A percentile compares a stretch with the other conserved stretches of the same genome.
These are phyloP conservation scores for Arthrinium phaeospermum DNA, from an alignment of 2,329 filamentous ascomycete species.

Conservation along the genomic window DNA sequence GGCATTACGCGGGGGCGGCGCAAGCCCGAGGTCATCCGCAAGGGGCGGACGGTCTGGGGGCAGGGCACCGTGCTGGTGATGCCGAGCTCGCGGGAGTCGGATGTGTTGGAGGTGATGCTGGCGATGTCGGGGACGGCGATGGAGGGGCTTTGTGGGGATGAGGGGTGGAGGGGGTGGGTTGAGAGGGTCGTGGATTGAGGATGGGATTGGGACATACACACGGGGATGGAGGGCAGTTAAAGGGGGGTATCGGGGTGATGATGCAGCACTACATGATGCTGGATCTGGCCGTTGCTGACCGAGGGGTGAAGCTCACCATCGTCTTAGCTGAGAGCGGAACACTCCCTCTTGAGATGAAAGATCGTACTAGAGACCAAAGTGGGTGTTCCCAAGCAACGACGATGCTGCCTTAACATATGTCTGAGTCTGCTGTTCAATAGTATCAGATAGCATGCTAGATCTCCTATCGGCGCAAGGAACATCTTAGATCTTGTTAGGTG, in stretches of 20 bases:
- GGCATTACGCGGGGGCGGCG: not conserved
- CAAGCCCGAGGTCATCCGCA: not conserved
- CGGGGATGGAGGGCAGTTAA: not conserved
- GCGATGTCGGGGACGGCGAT: not conserved
- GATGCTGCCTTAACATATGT: not conserved
- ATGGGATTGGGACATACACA: not conserved
- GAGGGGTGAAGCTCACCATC: not conserved
- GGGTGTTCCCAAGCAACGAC: not conserved
- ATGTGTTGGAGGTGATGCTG: slow-evolving; percentile 8
- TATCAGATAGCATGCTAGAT: not conserved
- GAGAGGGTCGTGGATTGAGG: not conserved
- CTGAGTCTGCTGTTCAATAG: not conserved
- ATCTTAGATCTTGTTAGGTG: no score
- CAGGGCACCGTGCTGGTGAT: not conserved
- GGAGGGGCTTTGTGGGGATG: not conserved
- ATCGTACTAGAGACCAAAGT: not conserved
- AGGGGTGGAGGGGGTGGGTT: not conserved
- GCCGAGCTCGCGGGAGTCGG: not conserved
- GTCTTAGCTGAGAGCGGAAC: not conserved
- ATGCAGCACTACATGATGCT: not conserved
- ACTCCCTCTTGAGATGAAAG: no score
- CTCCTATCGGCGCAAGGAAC: not conserved
- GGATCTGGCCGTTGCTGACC: not conserved
- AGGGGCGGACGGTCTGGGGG: not conserved
- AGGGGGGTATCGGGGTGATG: not conserved